Conservation (phyloP, 441 rosid species). For the Jatropha multifida region DNA sequence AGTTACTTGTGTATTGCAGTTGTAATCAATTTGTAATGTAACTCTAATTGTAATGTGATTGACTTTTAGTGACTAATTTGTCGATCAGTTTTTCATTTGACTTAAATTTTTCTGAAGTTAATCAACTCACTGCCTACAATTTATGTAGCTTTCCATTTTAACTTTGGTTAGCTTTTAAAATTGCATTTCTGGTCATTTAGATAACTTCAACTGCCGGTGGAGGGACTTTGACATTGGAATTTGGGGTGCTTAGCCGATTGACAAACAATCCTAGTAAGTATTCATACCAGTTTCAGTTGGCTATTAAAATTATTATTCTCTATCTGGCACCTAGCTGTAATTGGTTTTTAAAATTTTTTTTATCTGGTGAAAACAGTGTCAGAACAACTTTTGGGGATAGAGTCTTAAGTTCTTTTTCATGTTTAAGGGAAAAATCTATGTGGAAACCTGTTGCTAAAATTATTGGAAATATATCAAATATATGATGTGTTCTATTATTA, state of each 20-base stretch:
- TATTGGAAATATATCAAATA: not conserved
- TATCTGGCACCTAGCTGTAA: not conserved
- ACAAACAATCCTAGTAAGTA: slow-evolving; percentile 91
- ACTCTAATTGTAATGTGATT: not conserved
- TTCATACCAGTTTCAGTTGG: slow-evolving; percentile 10
- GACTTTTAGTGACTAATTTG: not conserved
- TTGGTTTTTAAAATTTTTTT: not conserved
- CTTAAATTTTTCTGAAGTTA: not conserved
- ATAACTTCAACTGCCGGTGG: slow-evolving; percentile 99
- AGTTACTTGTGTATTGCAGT: slow-evolving; percentile 1
- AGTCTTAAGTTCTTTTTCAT: not conserved
- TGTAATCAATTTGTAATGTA: not conserved
- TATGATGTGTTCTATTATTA: not conserved
- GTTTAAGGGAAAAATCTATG: not conserved
- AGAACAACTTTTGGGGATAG: not conserved
- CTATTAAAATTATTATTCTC: slow-evolving; percentile 8
- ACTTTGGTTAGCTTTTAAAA: slow-evolving; percentile 13
- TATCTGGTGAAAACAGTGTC: not conserved
- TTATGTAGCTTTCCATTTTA: slow-evolving; percentile 5
- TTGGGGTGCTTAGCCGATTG: slow-evolving; percentile 88
- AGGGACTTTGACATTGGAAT: slow-evolving; percentile 96
- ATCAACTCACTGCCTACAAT: not conserved
- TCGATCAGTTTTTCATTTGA: not conserved
- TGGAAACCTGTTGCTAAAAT: not conserved
- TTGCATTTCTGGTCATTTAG: slow-evolving; percentile 46